Percentiles rank a stretch among this genome's conserved stretches.
Evolutionary conservation across 768 basidiomycete genomes (phyloP).

Genomic region (Boletus patriciae): DNA sequence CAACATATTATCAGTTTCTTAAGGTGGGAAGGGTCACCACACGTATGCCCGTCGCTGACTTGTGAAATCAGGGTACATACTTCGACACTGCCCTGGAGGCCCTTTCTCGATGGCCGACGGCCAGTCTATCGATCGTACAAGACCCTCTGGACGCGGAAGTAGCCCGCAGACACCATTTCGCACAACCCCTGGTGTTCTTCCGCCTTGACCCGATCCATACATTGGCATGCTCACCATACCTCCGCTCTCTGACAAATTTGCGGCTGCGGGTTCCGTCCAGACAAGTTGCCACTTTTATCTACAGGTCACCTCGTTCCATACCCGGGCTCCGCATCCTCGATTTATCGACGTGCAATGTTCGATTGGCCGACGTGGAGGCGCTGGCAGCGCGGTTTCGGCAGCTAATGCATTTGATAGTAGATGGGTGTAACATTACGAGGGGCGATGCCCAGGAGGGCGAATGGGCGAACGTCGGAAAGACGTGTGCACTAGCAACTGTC

Average conservation of each 20-base stretch:
- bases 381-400: conserved; percentile 50
- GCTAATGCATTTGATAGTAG: conserved; percentile 68
- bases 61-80: conserved; percentile 63
- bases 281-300: conserved; percentile 47
- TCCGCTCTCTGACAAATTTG: conserved; percentile 50
- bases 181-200: conserved; percentile 89
- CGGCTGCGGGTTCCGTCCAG: conserved; percentile 73
- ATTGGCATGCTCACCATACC: conserved; percentile 45
- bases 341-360: conserved; percentile 66
- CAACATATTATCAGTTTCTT: conserved; percentile 81
- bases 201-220: conserved; percentile 56
- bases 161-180: conserved; percentile 46
- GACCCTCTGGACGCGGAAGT: conserved; percentile 52
- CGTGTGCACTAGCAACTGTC: conserved; percentile 61
- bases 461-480: conserved; percentile 61
- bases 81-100: conserved; percentile 71
- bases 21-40: conserved; percentile 42
- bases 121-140: conserved; percentile 62
- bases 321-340: conserved; percentile 65
- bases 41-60: neutral
- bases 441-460: conserved; percentile 51
- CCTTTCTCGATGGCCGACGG: conserved; percentile 61
- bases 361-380: conserved; percentile 52
- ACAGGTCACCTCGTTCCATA: conserved; percentile 28
- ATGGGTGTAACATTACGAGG: conserved; percentile 59